Base-by-base conservation (phyloP, 2,329 filamentous ascomycete genomes). In the Fusarium temperatum region DNA sequence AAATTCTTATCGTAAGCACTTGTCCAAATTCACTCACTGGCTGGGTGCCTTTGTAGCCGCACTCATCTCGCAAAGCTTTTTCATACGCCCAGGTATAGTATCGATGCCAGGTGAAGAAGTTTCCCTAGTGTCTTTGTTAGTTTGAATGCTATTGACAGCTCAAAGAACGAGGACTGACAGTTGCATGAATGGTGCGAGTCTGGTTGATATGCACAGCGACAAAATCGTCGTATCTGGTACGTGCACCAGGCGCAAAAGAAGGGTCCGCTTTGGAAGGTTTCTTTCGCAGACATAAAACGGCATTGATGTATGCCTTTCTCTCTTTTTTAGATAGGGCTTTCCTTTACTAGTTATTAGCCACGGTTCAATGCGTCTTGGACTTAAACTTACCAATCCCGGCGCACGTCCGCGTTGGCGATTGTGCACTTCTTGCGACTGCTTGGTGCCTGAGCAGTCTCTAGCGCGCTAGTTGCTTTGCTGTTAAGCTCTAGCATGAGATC, bases 21-120 rank as follows among this genome's bases (percentile, higher is more conserved):
- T 0, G 3, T 0, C 1, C 1, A 7, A 6, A 22, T 24, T 0
- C 13, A 42, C 65, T 38, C 17, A 68, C 65, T 2, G 65, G 65
- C 24, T 68, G 63, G 4, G 63, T 62, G 5, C 65, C 63, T 2
- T 68, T 68, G 18, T 68, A 68, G 2, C 54, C 65, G 4, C 65
- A 68, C 24, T 68, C 65, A 47, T 68, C 65, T 22, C 35, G 54
- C 1, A 68, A 47, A 14, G 65, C 54, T 20, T 62, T 68, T 1
- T 68, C 63, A 5, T 62, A 68, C 0, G 63, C 63, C 65, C 65
- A 68, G 0, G 63, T 68, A 6, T 36, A 68, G 30, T 68, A 68
- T 8, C 63, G 65, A 54, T 68, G 65, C 65, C 65, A 68, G 6
- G 54, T 68, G 6, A 68, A 54, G 13, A 68, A 68, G 41, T 68